These are phyloP conservation scores for Pseudogymnoascus sp. DNA, from an alignment of 2,329 filamentous ascomycete genomes.

Conservation along the genomic window DNA sequence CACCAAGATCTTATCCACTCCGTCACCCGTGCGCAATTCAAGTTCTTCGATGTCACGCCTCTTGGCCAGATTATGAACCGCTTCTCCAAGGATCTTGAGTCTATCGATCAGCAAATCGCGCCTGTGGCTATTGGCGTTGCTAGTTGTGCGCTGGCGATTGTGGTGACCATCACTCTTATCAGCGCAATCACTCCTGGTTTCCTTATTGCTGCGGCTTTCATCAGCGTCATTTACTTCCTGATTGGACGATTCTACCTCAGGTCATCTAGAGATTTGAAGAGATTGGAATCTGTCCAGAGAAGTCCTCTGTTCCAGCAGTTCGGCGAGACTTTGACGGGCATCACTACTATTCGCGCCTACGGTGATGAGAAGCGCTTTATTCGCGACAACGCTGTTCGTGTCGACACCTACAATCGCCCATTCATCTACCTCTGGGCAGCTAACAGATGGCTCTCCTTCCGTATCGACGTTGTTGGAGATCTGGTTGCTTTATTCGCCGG, in stretches of 20 bases:
- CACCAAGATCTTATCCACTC: slow-evolving; percentile 70
- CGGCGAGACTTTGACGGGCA: slow-evolving; percentile 86
- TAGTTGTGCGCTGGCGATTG: slow-evolving; percentile 54
- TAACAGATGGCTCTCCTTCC: slow-evolving; percentile 92
- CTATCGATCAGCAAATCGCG: slow-evolving; percentile 91
- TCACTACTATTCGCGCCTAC: slow-evolving; percentile 95
- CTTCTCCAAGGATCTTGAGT: slow-evolving; percentile 95
- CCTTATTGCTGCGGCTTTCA: slow-evolving; percentile 77
- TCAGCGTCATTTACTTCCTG: slow-evolving; percentile 70
- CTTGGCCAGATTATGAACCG: slow-evolving; percentile 96
- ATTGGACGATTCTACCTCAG: slow-evolving; percentile 83
- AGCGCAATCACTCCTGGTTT: slow-evolving; percentile 84
- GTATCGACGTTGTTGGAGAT: slow-evolving; percentile 84
- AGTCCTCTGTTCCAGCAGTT: slow-evolving; percentile 98
- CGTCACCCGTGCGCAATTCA: slow-evolving; percentile 85
- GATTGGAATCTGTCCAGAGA: slow-evolving; percentile 85
- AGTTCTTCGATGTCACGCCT: slow-evolving; percentile 94
- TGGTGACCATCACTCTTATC: slow-evolving; percentile 83
- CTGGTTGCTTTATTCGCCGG: slow-evolving; percentile 90
- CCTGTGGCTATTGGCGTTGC: slow-evolving; percentile 75
- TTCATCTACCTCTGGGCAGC: slow-evolving; percentile 96
- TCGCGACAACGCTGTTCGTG: slow-evolving; percentile 75
- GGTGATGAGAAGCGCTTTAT: slow-evolving; percentile 91
- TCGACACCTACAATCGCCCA: slow-evolving; percentile 85
- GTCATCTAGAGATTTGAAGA: slow-evolving; percentile 90